A percentile compares a stretch with the other conserved stretches of the same genome.
Conservation (phyloP, 192 early-diverging fungal species). For the Gamsiella multidivaricata region DNA sequence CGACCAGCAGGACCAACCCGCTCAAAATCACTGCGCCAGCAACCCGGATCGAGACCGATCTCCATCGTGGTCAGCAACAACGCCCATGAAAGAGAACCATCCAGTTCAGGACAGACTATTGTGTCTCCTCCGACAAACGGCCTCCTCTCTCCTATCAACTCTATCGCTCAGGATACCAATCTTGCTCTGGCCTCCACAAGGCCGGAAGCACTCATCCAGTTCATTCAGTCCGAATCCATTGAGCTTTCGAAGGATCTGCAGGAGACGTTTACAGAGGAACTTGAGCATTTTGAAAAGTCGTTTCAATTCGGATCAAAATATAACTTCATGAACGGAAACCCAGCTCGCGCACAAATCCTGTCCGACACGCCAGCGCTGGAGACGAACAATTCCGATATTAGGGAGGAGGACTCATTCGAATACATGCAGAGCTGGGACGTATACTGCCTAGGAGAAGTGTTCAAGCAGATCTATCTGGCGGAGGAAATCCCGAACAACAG, state of each 20-base stretch:
- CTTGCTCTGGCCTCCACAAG: conserved; percentile 22
- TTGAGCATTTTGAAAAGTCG: conserved; percentile 63
- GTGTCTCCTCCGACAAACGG: conserved; percentile 1
- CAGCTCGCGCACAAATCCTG: conserved; percentile 13
- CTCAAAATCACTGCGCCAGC: conserved; percentile 45
- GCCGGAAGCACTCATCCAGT: conserved; percentile 36
- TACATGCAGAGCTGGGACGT: conserved; percentile 66
- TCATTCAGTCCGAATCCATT: conserved; percentile 63
- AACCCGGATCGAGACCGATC: conserved; percentile 16
- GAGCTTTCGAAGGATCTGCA: conserved; percentile 54
- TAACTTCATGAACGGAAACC: conserved; percentile 41
- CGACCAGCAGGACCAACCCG: conserved; percentile 42
- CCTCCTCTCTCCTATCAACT: conserved; percentile 13
- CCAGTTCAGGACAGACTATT: conserved; percentile 9
- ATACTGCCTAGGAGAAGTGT: conserved; percentile 59
- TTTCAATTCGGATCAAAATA: conserved; percentile 63
- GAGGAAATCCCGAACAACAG: conserved; percentile 49
- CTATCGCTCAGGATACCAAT: conserved; percentile 48
- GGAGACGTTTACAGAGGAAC: conserved; percentile 62
- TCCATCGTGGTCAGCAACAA: conserved; percentile 23
- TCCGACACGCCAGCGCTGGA: background rate
- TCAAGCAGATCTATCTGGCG: conserved; percentile 59
- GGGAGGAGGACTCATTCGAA: conserved; percentile 40
- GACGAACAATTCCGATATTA: background rate
- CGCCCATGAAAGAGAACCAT: conserved; percentile 14